Evolutionary conservation across 495 filamentous ascomycete genomes (phyloP).

Genomic region (Pseudomonodictys pantanalensis): DNA sequence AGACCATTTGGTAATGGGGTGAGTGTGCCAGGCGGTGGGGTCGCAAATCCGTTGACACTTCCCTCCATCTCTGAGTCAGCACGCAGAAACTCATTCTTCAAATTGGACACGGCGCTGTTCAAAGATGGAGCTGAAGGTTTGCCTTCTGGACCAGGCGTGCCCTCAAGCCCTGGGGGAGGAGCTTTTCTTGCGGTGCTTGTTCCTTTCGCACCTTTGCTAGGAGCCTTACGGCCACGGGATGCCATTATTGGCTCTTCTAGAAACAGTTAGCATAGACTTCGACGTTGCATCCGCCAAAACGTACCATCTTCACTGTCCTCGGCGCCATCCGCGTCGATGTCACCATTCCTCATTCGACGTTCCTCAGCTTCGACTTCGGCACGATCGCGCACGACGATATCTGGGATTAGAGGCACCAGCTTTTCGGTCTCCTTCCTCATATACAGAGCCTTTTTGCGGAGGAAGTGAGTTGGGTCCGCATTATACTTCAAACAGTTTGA

Average conservation of each 20-base stretch:
- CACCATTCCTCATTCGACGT: constrained; percentile 68
- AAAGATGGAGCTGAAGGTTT: constrained; percentile 55
- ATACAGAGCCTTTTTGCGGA: constrained; percentile 88
- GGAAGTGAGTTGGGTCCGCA: constrained; percentile 76
- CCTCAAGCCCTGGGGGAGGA: constrained; percentile 60
- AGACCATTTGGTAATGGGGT: constrained; percentile 71
- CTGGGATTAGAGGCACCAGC: constrained; percentile 89
- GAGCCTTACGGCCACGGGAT: constrained; percentile 86
- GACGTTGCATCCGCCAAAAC: constrained; percentile 12
- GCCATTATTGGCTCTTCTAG: constrained; percentile 88
- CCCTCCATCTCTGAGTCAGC: constrained; percentile 70
- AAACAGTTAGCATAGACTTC: constrained; percentile 1
- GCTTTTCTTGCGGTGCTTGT: constrained; percentile 68
- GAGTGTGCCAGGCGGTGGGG: constrained; percentile 72
- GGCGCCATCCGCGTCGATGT: constrained; percentile 71
- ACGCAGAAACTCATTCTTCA: constrained; percentile 49
- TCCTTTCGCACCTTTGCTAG: constrained; percentile 76
- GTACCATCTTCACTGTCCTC: constrained; percentile 82
- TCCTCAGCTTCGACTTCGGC: constrained; percentile 98
- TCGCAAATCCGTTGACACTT: constrained; percentile 78
- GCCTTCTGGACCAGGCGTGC: constrained; percentile 65
- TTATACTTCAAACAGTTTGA: constrained; percentile 95
- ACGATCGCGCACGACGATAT: constrained; percentile 81
- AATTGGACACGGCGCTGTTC: constrained; percentile 48
- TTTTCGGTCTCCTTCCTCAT: constrained; percentile 98